These are phyloP conservation scores for Ceratocystis lukuohia DNA, from an alignment of 2,329 filamentous ascomycete species.

Conservation along the genomic window DNA sequence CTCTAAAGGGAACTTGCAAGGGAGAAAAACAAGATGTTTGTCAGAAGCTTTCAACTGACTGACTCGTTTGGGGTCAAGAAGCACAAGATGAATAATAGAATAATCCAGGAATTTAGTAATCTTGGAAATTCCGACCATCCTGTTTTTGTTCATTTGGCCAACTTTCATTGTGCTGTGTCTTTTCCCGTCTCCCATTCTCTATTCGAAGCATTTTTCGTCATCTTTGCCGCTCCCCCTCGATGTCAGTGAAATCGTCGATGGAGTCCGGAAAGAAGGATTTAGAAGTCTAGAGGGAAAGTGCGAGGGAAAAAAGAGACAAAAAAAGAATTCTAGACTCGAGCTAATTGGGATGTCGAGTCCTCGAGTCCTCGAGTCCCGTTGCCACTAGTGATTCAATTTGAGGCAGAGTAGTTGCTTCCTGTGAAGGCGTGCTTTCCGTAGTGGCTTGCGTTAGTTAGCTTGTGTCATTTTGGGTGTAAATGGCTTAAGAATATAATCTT, in stretches of 20 bases:
- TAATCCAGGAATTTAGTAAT: background rate
- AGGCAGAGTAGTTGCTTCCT: slow-evolving; percentile 7
- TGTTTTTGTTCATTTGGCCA: background rate
- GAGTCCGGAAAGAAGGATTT: background rate
- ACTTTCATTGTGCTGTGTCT: too few relatives aligned
- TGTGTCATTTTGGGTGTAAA: slow-evolving; percentile 12
- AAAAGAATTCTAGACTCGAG: too few relatives aligned
- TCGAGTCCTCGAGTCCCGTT: background rate
- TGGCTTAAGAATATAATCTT: background rate
- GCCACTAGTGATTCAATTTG: slow-evolving; percentile 1
- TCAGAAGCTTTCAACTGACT: background rate
- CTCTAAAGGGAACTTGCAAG: background rate
- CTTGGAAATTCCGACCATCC: too few relatives aligned
- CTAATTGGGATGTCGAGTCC: background rate
- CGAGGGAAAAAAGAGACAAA: background rate
- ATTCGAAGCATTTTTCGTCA: background rate
- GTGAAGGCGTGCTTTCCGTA: slow-evolving; percentile 17
- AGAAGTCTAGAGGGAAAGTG: background rate
- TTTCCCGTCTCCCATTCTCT: background rate
- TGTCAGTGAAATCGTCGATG: background rate
- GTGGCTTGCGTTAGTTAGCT: slow-evolving; percentile 11
- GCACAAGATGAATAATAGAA: background rate
- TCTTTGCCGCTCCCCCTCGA: background rate
- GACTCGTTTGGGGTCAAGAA: background rate
- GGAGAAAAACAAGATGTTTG: background rate